Conservation (phyloP, 164 flowering plant genomes). For the Cinnamomum micranthum region DNA sequence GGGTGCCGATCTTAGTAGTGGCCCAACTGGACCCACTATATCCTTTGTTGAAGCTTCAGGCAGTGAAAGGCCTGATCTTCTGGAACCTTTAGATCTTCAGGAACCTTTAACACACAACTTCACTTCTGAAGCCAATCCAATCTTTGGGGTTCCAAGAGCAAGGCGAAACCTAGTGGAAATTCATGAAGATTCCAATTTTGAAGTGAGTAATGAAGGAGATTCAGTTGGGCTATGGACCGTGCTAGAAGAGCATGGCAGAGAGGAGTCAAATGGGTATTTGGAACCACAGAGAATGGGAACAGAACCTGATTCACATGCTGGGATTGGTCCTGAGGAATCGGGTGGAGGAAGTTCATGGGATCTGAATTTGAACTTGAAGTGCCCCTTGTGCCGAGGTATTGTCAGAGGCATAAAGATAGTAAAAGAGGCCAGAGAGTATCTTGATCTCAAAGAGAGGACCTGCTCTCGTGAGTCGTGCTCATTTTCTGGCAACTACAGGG, state of each 20-base stretch:
- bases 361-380: constrained; percentile 29
- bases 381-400: constrained; percentile 62
- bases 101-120: constrained; percentile 14
- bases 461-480: constrained; percentile 63
- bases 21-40: constrained; percentile 11
- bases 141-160: constrained; percentile 18
- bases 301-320: constrained; percentile 9
- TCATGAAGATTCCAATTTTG: constrained; percentile 14
- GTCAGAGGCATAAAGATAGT: constrained; percentile 54
- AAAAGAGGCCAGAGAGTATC: constrained; percentile 50
- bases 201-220: constrained; percentile 17
- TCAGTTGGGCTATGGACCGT: constrained; percentile 11
- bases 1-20: constrained; percentile 21
- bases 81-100: constrained; percentile 17
- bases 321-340: constrained; percentile 13
- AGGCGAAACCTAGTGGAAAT: constrained; percentile 21
- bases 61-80: constrained; percentile 18
- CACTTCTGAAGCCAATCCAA: constrained; percentile 9
- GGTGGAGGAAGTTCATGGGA: constrained; percentile 19
- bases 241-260: constrained; percentile 18
- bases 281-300: constrained; percentile 17
- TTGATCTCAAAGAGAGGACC: constrained; percentile 47
- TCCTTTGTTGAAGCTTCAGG: constrained; percentile 23
- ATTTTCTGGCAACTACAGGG: constrained; percentile 55
- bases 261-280: constrained; percentile 16